Evolutionary conservation across 2,329 filamentous ascomycete species (phyloP), one percentile per base, ranked within the genome.

Genomic region (Leptoxyphium fumago): DNA sequence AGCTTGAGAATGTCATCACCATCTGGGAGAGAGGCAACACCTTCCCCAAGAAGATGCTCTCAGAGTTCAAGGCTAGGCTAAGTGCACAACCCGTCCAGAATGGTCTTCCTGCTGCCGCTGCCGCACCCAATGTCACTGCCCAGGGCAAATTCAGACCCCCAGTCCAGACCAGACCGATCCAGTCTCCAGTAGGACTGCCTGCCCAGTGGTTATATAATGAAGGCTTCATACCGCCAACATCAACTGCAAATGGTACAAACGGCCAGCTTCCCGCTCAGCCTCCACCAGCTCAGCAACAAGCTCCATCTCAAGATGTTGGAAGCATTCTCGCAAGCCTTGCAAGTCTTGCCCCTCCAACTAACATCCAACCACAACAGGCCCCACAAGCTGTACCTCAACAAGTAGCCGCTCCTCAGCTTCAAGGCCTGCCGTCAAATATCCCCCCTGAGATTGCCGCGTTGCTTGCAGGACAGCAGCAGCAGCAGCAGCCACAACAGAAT

Each of bases 1-100:
- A 95, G 71, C 89, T 96, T 65, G 80, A 74, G 61, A 96, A 96
- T 64, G 76, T 98, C 55, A 72, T 96, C 67, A 88, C 94, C 61
- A 98, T 98, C 54, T 98, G 91, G 91, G 88, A 95, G 62, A 91
- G 91, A 59, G 86, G 85, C 51, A 81, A 83, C 61, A 96, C 88
- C 17, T 96, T 98, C 64, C 87, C 91, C 21, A 62, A 73, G 38
- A 65, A 79, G 43, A 81, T 94, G 77, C 76, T 98, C 55, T 62
- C 68, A n/a, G 77, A 77, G 32, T 94, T 94, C 73, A 89, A 86
- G 66, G 74, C 84, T 60, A 88, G 54, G 52, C 49, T 60, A 17
- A 52, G 48, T 43, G 48, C 48, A 38, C 40, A 43, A n/a, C 28
- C 29, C 14, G 21, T 41, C 30, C 45, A 47, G 15, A 38, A 45